Evolutionary conservation across 805 yeast genomes (phyloP).

Genomic region (Saccharomycopsis babjevae): DNA sequence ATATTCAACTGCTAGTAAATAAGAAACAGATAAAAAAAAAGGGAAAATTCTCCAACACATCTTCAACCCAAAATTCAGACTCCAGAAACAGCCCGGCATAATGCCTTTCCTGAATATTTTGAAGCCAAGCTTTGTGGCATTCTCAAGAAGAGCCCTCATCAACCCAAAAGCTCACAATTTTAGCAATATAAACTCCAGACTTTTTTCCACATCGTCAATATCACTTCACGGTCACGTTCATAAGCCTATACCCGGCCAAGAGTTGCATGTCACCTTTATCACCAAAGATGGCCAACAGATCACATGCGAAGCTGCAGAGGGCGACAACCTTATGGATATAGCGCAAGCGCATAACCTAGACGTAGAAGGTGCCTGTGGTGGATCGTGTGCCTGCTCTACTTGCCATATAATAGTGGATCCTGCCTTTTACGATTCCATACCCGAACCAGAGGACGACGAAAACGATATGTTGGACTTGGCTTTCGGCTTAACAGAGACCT

Average conservation of each 20-base stretch:
- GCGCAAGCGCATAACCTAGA: conserved; percentile 91
- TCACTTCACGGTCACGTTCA: conserved; percentile 73
- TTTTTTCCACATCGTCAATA: conserved; percentile 23
- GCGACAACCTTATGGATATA: conserved; percentile 84
- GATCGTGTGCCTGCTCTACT: conserved; percentile 97
- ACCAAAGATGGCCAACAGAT: conserved; percentile 84
- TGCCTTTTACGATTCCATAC: conserved; percentile 78
- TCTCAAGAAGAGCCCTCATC: too few species aligned
- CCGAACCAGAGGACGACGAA: conserved; percentile 96
- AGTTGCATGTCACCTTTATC: conserved; percentile 74
- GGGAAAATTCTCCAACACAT: too few species aligned
- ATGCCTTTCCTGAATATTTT: too few species aligned
- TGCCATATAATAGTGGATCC: conserved; percentile 97
- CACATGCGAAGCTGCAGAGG: conserved; percentile 79
- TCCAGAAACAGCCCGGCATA: too few species aligned
- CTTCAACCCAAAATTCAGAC: too few species aligned
- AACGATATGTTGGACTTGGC: conserved; percentile 98
- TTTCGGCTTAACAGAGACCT: conserved; percentile 93
- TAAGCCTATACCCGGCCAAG: conserved; percentile 91
- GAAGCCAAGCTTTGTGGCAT: too few species aligned
- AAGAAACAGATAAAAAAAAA: too few species aligned
- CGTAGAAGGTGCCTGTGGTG: conserved; percentile 99
- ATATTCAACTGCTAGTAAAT: too few species aligned
- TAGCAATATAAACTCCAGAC: conserved; percentile 28
- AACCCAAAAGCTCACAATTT: not conserved